A percentile compares a stretch with the other conserved stretches of the same genome.
Conservation (phyloP, 495 filamentous ascomycete species). For the Geopyxis carbonaria region DNA sequence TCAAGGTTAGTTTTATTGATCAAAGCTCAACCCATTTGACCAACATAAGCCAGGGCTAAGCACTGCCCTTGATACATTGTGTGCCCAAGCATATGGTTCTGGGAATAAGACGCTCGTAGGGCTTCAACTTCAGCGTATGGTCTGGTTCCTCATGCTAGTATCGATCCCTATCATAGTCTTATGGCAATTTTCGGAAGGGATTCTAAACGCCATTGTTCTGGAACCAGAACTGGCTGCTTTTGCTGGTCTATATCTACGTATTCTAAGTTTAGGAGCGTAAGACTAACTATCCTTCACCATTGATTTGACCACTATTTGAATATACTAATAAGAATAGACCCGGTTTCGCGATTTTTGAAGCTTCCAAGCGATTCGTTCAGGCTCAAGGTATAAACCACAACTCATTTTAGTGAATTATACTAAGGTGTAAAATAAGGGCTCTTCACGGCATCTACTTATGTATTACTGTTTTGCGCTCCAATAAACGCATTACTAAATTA, state of each 20-base stretch:
- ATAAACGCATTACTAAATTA: slow-evolving; percentile 51
- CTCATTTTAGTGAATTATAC: slow-evolving; percentile 1
- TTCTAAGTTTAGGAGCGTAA: slow-evolving; percentile 42
- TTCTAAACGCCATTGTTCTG: slow-evolving; percentile 43
- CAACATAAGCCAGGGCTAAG: slow-evolving; percentile 32
- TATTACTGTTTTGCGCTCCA: slow-evolving; percentile 47
- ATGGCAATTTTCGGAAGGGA: slow-evolving; percentile 40
- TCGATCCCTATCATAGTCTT: slow-evolving; percentile 44
- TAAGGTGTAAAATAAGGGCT: neutral
- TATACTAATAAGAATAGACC: slow-evolving; percentile 24
- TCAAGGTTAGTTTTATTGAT: slow-evolving; percentile 30
- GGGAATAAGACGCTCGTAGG: slow-evolving; percentile 52
- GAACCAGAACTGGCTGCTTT: slow-evolving; percentile 43
- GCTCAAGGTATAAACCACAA: slow-evolving; percentile 37
- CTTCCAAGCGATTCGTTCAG: slow-evolving; percentile 53
- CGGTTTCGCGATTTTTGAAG: slow-evolving; percentile 51
- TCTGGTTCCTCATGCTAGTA: slow-evolving; percentile 44
- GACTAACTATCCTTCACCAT: neutral
- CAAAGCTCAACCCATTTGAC: no score
- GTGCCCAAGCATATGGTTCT: slow-evolving; percentile 56
- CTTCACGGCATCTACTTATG: slow-evolving; percentile 49
- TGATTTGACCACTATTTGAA: neutral
- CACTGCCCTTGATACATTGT: slow-evolving; percentile 55
- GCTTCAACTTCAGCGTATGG: slow-evolving; percentile 54
- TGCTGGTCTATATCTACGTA: slow-evolving; percentile 49